Percentiles rank a stretch among this genome's conserved stretches.
Evolutionary conservation across 1,284 basidiomycete genomes (phyloP).

Genomic region (Athelia sp.): DNA sequence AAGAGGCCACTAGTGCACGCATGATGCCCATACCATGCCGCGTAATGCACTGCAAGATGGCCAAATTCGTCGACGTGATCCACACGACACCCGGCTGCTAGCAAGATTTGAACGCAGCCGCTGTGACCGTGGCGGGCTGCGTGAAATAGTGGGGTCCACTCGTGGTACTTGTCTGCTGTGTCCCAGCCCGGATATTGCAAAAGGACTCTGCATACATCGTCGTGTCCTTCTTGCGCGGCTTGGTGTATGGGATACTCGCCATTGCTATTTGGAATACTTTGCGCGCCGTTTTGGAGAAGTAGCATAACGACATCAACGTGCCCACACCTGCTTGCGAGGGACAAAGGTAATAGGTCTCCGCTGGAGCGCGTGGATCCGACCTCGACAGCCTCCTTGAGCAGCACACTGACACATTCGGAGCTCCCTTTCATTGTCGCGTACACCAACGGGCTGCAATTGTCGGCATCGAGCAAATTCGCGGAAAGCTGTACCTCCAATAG

Average conservation of each 20-base stretch:
- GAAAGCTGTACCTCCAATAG: conserved; percentile 70
- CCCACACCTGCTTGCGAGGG: conserved; percentile 88
- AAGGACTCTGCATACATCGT: conserved; percentile 78
- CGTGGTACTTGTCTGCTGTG: conserved; percentile 91
- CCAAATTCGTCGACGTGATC: conserved; percentile 82
- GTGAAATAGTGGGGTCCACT: conserved; percentile 98
- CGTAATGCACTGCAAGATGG: conserved; percentile 88
- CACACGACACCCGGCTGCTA: conserved; percentile 77
- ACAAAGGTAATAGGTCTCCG: conserved; percentile 82
- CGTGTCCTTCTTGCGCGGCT: conserved; percentile 95
- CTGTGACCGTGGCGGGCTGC: conserved; percentile 87
- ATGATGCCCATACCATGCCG: conserved; percentile 96
- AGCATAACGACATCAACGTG: conserved; percentile 82
- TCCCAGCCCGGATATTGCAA: conserved; percentile 79
- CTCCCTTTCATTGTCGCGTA: conserved; percentile 90
- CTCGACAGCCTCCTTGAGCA: conserved; percentile 67
- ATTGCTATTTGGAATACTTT: conserved; percentile 83
- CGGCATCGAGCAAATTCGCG: conserved; percentile 77
- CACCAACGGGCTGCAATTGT: conserved; percentile 91
- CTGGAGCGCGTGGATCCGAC: conserved; percentile 52
- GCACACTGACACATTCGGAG: conserved; percentile 73
- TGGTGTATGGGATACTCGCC: conserved; percentile 96
- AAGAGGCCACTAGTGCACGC: conserved; percentile 75
- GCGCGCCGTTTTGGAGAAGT: conserved; percentile 75
- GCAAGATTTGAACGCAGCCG: conserved; percentile 72